Percentiles rank a stretch among this genome's conserved stretches.
Conservation (phyloP, 306 rosid species). For the Acacia acuminata region DNA sequence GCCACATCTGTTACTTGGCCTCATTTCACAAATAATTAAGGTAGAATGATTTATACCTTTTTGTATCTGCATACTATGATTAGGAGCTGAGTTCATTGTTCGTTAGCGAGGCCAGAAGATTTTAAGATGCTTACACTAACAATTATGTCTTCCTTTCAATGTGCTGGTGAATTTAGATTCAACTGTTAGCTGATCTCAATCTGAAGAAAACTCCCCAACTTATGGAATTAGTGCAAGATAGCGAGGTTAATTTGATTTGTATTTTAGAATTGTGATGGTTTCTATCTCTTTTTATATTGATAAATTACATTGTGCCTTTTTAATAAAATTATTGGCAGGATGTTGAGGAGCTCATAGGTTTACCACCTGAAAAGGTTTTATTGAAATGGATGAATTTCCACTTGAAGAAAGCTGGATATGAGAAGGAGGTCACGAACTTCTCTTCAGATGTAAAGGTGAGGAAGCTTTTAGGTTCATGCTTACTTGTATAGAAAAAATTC, state of each 20-base stretch:
- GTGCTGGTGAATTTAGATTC: slow-evolving; percentile 66
- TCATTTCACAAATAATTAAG: slow-evolving; percentile 96
- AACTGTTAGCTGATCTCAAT: slow-evolving; percentile 92
- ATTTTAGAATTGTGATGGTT: slow-evolving; percentile 18
- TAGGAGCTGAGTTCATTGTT: slow-evolving; percentile 14
- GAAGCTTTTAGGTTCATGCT: slow-evolving; percentile 17
- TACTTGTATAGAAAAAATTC: slow-evolving; percentile 3
- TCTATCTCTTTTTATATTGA: neutral
- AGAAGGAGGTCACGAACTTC: slow-evolving; percentile 93
- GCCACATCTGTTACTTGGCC: slow-evolving; percentile 93
- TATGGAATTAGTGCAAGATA: slow-evolving; percentile 91
- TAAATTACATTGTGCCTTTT: slow-evolving; percentile 5
- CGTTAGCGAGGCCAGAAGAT: slow-evolving; percentile 11
- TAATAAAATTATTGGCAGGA: slow-evolving; percentile 58
- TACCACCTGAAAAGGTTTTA: slow-evolving; percentile 90
- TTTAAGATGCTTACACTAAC: slow-evolving; percentile 8
- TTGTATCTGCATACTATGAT: slow-evolving; percentile 18
- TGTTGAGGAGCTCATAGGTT: slow-evolving; percentile 93
- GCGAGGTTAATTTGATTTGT: slow-evolving; percentile 54
- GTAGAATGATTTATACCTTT: slow-evolving; percentile 38
- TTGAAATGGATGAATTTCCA: slow-evolving; percentile 99
- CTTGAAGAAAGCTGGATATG: slow-evolving; percentile 91
- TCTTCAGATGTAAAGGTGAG: slow-evolving; percentile 94
- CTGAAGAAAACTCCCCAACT: slow-evolving; percentile 99
- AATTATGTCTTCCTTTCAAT: slow-evolving; percentile 32